Evolutionary conservation across 306 rosid species (phyloP).

Genomic region (Ammopiptanthus mongolicus): DNA sequence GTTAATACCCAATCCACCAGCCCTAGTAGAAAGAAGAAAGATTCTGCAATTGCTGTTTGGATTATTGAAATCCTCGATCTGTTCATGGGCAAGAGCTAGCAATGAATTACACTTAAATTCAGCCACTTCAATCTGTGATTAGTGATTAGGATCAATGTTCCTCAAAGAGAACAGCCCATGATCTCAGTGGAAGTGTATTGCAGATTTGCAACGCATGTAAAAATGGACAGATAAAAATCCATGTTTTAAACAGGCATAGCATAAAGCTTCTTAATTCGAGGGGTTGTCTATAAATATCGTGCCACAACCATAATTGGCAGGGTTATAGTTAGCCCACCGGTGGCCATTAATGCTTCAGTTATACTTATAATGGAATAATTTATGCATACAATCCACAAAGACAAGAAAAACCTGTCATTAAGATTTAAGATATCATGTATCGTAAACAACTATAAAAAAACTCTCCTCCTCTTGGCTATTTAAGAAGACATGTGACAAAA

Average conservation of each 20-base stretch:
- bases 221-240: background rate
- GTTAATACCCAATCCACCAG: slow-evolving; percentile 97
- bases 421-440: background rate
- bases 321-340: background rate
- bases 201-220: background rate
- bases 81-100: slow-evolving; percentile 19
- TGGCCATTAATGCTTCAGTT: background rate
- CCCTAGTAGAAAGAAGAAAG: slow-evolving; percentile 89
- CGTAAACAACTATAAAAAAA: background rate
- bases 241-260: background rate
- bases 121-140: background rate
- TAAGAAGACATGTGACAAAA: background rate
- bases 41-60: slow-evolving; percentile 51
- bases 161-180: background rate
- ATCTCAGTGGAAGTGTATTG: background rate
- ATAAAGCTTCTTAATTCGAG: background rate
- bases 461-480: background rate
- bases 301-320: background rate
- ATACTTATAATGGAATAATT: background rate
- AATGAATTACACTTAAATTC: slow-evolving; percentile 1
- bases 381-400: background rate
- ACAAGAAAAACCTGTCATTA: background rate
- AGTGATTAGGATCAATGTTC: background rate
- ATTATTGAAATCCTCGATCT: slow-evolving; percentile 81
- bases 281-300: background rate